phyloP scores from a whole-genome alignment of 306 rosid genomes.

The Senna tora region DNA sequence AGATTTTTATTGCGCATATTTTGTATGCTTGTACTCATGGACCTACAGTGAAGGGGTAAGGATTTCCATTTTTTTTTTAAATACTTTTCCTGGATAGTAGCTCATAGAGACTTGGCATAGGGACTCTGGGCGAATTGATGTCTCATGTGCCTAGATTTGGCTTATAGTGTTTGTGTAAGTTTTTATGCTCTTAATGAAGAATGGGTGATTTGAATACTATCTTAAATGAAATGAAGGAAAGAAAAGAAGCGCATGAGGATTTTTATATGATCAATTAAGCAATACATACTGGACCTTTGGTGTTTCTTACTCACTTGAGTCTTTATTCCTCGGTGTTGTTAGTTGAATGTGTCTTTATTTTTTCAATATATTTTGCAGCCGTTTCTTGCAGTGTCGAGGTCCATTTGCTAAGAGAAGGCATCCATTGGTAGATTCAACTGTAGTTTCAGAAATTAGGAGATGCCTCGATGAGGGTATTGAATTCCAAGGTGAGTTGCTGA shows the following conservation, averaged over 20 bases:
- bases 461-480: conserved; percentile 91
- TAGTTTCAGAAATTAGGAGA: conserved; percentile 86
- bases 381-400: conserved; percentile 98
- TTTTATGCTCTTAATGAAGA: conserved; percentile 8
- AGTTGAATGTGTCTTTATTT: conserved; percentile 28
- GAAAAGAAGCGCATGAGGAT: conserved; percentile 20
- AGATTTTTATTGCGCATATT: not conserved
- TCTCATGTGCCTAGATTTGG: conserved; percentile 22
- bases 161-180: conserved; percentile 6
- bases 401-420: conserved; percentile 98
- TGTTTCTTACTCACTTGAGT: conserved; percentile 17
- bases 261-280: conserved; percentile 18
- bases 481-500: conserved; percentile 94
- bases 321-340: conserved; percentile 19
- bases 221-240: conserved; percentile 31
- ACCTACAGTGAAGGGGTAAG: conserved; percentile 13
- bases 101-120: conserved; percentile 28
- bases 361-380: conserved; percentile 64
- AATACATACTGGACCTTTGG: conserved; percentile 9
- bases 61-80: too few relatives aligned
- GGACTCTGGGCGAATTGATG: conserved; percentile 8
- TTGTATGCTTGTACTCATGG: not conserved
- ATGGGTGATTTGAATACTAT: conserved; percentile 18
- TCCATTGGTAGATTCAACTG: conserved; percentile 83
- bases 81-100: too few relatives aligned